Evolutionary conservation across 192 early-diverging fungal genomes (phyloP).

Genomic region (Coemansia umbellata): DNA sequence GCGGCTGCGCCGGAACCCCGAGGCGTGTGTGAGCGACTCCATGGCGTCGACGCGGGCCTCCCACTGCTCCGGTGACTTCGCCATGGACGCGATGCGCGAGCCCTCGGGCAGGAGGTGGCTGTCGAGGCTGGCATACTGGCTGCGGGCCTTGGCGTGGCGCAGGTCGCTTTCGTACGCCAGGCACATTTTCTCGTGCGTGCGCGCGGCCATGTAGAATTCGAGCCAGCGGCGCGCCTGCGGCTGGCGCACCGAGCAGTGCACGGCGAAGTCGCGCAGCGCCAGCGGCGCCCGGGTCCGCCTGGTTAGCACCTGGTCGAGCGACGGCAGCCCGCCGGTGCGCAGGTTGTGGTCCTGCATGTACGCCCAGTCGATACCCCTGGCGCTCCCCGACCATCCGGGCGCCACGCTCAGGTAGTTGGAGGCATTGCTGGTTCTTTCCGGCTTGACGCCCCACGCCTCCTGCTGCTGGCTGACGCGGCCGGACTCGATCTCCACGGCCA

Average conservation of each 20-base stretch:
- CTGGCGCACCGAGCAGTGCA: slow-evolving; percentile 51
- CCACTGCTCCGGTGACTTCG: slow-evolving; percentile 2
- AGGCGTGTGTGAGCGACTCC: slow-evolving; percentile 22
- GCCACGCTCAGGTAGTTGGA: not conserved
- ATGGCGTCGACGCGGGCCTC: slow-evolving; percentile 40
- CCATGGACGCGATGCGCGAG: slow-evolving; percentile 1
- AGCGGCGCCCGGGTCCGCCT: slow-evolving; percentile 42
- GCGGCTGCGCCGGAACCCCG: slow-evolving; percentile 28
- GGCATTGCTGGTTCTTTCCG: no score
- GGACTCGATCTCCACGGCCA: slow-evolving; percentile 22
- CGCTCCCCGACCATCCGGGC: not conserved
- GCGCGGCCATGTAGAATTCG: slow-evolving; percentile 53
- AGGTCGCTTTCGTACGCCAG: slow-evolving; percentile 49
- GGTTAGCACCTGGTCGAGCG: slow-evolving; percentile 52
- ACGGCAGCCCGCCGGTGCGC: slow-evolving; percentile 48
- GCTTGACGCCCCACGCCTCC: not conserved
- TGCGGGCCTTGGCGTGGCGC: slow-evolving; percentile 48
- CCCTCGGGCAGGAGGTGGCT: slow-evolving; percentile 4
- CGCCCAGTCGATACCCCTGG: slow-evolving; percentile 38
- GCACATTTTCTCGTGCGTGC: slow-evolving; percentile 52
- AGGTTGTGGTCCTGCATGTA: slow-evolving; percentile 54
- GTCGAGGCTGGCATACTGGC: slow-evolving; percentile 38
- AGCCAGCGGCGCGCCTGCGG: slow-evolving; percentile 53
- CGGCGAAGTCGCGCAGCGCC: slow-evolving; percentile 50
- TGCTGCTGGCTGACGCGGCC: not conserved